These are phyloP conservation scores for Coemansia sp. DNA, from an alignment of 192 early-diverging fungal species.

Conservation along the genomic window DNA sequence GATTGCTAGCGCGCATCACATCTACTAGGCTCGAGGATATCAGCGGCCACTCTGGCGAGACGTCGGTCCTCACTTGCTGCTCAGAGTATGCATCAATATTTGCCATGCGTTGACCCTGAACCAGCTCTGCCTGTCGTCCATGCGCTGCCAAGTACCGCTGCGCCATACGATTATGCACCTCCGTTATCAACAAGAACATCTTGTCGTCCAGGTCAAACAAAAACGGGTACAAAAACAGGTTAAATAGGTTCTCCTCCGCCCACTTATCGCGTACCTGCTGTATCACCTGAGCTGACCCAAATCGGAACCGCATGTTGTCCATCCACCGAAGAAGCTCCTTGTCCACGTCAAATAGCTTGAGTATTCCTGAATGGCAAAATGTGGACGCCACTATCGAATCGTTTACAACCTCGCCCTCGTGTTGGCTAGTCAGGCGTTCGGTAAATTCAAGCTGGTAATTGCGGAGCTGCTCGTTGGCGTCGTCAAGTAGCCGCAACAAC, in stretches of 20 bases:
- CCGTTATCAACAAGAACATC: conserved; percentile 18
- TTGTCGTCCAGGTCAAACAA: conserved; percentile 25
- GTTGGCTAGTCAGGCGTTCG: background rate
- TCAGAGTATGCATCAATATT: conserved; percentile 40
- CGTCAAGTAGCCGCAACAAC: conserved; percentile 36
- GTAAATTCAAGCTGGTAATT: conserved; percentile 9
- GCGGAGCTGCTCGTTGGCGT: conserved; percentile 20
- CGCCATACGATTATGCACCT: conserved; percentile 36
- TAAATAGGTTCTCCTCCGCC: conserved; percentile 27
- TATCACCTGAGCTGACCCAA: background rate
- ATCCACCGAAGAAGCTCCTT: conserved; percentile 38
- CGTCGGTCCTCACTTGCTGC: conserved; percentile 22
- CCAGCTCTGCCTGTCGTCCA: conserved; percentile 40
- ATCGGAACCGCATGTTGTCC: conserved; percentile 17
- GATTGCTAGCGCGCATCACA: conserved; percentile 37
- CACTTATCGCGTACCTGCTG: conserved; percentile 2
- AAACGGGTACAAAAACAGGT: conserved; percentile 43
- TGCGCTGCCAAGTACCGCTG: conserved; percentile 36
- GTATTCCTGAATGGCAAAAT: conserved; percentile 13
- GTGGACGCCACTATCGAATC: background rate
- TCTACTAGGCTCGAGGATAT: conserved; percentile 20
- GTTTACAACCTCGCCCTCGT: background rate
- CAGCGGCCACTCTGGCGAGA: conserved; percentile 38
- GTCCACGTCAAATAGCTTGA: conserved; percentile 31
- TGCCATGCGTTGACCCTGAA: conserved; percentile 40